A percentile compares a stretch with the other conserved stretches of the same genome.
Evolutionary conservation across 441 rosid genomes (phyloP).

Genomic region (Aleurites moluccanus): DNA sequence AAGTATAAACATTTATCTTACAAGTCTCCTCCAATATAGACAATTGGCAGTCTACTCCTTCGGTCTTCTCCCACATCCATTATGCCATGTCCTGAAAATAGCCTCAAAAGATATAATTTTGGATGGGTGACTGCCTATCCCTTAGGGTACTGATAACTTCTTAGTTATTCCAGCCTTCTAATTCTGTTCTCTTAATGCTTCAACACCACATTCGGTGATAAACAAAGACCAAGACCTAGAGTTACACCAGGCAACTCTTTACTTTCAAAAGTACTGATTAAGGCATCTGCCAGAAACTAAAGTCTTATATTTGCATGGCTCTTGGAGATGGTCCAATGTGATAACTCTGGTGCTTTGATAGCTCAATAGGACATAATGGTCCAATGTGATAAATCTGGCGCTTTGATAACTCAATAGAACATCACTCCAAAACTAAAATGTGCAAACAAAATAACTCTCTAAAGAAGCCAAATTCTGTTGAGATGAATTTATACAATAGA

Average conservation of each 20-base stretch:
- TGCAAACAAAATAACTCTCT: not conserved
- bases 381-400: not conserved
- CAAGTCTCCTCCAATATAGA: not conserved
- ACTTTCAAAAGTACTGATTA: not conserved
- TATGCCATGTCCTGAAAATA: not conserved
- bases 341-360: not conserved
- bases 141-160: not conserved
- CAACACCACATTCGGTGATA: not conserved
- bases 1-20: not conserved
- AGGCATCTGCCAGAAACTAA: not conserved
- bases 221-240: slow-evolving; percentile 1
- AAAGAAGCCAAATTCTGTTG: not conserved
- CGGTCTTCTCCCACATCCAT: slow-evolving; percentile 1
- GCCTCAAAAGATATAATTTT: not conserved
- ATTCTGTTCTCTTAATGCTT: slow-evolving; percentile 4
- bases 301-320: slow-evolving; percentile 2
- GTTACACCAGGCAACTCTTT: not conserved
- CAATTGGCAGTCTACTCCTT: slow-evolving; percentile 2
- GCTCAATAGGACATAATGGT: not conserved
- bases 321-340: not conserved
- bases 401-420: slow-evolving; percentile 3
- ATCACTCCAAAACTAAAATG: not conserved
- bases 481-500: slow-evolving; percentile 15
- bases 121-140: not conserved
- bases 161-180: slow-evolving; percentile 11